Evolutionary conservation across 768 basidiomycete species (phyloP).

Genomic region (Candolleomyces eurysporus): DNA sequence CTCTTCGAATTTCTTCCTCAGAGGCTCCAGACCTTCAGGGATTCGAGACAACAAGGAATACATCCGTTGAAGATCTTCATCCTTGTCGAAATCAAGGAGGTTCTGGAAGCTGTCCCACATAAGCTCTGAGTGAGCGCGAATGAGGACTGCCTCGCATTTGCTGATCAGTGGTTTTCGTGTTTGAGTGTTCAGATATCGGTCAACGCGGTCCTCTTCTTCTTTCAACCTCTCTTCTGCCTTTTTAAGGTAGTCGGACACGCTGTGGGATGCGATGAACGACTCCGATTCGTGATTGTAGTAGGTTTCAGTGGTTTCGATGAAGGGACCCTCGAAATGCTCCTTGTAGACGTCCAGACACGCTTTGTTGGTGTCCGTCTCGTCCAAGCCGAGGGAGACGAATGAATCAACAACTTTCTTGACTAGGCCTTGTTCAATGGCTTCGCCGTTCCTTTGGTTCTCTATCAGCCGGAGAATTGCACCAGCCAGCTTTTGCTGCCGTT

Average conservation of each 20-base stretch:
- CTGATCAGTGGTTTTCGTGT: slow-evolving; percentile 83
- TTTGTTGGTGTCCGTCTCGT: slow-evolving; percentile 89
- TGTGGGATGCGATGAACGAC: slow-evolving; percentile 87
- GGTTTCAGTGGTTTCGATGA: slow-evolving; percentile 84
- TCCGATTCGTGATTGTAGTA: slow-evolving; percentile 96
- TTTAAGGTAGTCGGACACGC: slow-evolving; percentile 94
- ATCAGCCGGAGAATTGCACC: slow-evolving; percentile 86
- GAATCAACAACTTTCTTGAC: slow-evolving; percentile 97
- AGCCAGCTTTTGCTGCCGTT: slow-evolving; percentile 78
- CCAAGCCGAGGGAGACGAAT: slow-evolving; percentile 92
- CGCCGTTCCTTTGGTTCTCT: slow-evolving; percentile 93
- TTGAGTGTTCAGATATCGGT: slow-evolving; percentile 88
- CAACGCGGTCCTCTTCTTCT: slow-evolving; percentile 96
- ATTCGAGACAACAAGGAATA: slow-evolving; percentile 94
- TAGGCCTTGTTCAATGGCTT: slow-evolving; percentile 90
- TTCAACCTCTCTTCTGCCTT: slow-evolving; percentile 91
- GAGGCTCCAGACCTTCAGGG: slow-evolving; percentile 86
- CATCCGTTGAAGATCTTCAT: slow-evolving; percentile 96
- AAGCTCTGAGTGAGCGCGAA: slow-evolving; percentile 82
- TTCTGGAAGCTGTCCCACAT: slow-evolving; percentile 98
- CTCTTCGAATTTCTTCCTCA: slow-evolving; percentile 91
- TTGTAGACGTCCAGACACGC: slow-evolving; percentile 94
- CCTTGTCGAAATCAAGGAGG: slow-evolving; percentile 90
- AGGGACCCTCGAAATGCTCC: slow-evolving; percentile 87
- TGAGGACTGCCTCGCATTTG: slow-evolving; percentile 92